Base-by-base conservation (phyloP, 257 asterid species). In the Ajuga chamaepitys region DNA sequence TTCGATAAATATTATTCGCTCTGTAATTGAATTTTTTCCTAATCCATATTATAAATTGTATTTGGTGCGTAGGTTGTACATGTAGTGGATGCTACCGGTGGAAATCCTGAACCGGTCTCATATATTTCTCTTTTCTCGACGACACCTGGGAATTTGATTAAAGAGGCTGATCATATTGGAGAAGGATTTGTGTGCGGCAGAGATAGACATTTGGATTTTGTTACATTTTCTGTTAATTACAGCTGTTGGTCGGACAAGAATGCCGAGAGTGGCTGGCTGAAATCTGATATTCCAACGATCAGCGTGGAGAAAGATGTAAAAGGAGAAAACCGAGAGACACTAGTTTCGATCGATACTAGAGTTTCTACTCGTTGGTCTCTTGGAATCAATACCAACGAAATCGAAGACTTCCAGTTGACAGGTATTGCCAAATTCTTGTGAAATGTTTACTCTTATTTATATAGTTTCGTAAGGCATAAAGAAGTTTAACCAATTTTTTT, bases 321-420 rank as follows among this genome's bases (percentile, higher is more conserved):
- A 69, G 85, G 70, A 46, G 87, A 81, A 35, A 69, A 28, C 65
- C 81, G 95, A 78, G 83, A 78, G 59, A 88, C 92, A 0, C 74
- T 65, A 53, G 59, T 86, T 50, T 69, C 72, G 1, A 66, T 93
- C 54, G 95, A 93, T 69, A 74, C 95, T 24, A 78, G 66, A 78
- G 63, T 25, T 77, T 90, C 99, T 21, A 88, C 85, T 11, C 92
- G 97, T 4, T 93, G 99, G 99, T 26, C 87, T 35, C 95, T 93
- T 17, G 97, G 82, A 9, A 90, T 93, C 68, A 93, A 88, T 68
- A 76, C 87, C 30, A 60, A 40, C 57, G 92, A 83, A 82, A 72
- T 93, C n/a, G 86, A 86, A 72, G 95, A 93, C 71, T 90, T 93
- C 80, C 87, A 71, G 53, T 45, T 90, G 70, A 82, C 78, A 90